Percentiles rank a stretch among this genome's conserved stretches.
Conservation (phyloP, 2,329 filamentous ascomycete species). For the Beauveria medogensis region DNA sequence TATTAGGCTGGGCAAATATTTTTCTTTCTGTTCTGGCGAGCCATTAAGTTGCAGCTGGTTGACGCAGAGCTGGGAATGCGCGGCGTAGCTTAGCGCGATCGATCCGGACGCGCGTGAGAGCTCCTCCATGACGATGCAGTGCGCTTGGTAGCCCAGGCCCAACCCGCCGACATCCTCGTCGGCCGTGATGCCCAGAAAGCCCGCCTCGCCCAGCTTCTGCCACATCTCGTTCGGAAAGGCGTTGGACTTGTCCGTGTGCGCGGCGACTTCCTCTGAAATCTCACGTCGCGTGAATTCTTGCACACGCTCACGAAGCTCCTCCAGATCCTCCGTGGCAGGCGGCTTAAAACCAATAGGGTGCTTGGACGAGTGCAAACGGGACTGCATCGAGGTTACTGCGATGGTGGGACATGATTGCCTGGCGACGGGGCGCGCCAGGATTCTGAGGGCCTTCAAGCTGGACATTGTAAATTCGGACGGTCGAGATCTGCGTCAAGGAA, state of each 20-base stretch:
- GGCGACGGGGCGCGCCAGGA: conserved; percentile 21
- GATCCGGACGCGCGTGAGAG: conserved; percentile 76
- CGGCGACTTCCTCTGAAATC: conserved; percentile 75
- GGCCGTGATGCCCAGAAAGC: conserved; percentile 85
- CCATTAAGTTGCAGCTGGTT: conserved; percentile 95
- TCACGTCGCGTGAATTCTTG: conserved; percentile 86
- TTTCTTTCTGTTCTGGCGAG: conserved; percentile 65
- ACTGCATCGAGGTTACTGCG: conserved; percentile 30
- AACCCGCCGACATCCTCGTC: conserved; percentile 87
- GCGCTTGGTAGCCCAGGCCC: conserved; percentile 90
- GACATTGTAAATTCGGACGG: conserved; percentile 12
- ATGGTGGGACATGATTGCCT: conserved; percentile 17
- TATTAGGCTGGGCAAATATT: conserved; percentile 73
- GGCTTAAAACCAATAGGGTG: conserved; percentile 56
- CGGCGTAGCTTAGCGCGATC: conserved; percentile 86
- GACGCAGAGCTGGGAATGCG: conserved; percentile 91
- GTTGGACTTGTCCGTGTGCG: conserved; percentile 76
- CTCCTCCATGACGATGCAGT: conserved; percentile 94
- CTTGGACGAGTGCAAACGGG: conserved; percentile 45
- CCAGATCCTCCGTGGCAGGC: conserved; percentile 64
- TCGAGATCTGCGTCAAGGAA: background rate
- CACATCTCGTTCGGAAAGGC: conserved; percentile 88
- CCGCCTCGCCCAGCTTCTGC: conserved; percentile 85
- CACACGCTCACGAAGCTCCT: conserved; percentile 74
- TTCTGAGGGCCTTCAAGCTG: conserved; percentile 19